Conservation (phyloP, 768 basidiomycete genomes). For the Scleroderma bovista region DNA sequence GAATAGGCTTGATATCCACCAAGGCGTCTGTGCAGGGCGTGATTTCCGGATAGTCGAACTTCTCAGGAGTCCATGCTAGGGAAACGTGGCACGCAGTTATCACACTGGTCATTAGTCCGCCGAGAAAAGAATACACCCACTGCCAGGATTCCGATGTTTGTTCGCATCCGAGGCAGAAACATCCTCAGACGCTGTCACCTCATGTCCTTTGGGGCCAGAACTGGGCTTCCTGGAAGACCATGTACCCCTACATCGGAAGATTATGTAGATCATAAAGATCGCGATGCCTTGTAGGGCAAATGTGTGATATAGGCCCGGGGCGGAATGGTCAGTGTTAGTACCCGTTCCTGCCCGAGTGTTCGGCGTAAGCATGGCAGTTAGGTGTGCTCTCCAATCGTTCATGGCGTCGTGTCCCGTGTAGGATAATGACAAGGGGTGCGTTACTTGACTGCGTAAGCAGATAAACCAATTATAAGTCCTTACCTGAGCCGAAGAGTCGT, state of each 20-base stretch:
- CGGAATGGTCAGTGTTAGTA: no score
- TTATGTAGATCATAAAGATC: constrained; percentile 3
- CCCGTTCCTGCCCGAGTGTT: neutral
- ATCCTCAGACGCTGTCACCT: neutral
- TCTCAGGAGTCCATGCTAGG: constrained; percentile 48
- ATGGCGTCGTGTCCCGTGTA: no score
- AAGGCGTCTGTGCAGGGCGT: constrained; percentile 35
- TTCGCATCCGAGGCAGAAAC: constrained; percentile 7
- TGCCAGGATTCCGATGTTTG: constrained; percentile 18
- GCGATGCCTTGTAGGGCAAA: constrained; percentile 11
- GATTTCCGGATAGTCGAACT: constrained; percentile 48
- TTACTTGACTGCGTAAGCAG: neutral
- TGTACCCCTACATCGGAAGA: constrained; percentile 12
- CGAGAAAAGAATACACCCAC: constrained; percentile 8
- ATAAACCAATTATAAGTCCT: neutral
- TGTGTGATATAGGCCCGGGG: neutral
- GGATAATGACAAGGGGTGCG: no score
- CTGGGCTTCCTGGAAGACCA: neutral
- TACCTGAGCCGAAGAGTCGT: no score
- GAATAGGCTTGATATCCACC: constrained; percentile 47
- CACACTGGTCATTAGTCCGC: no score
- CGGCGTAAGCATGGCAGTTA: constrained; percentile 6
- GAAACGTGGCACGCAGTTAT: no score
- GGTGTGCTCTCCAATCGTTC: no score
- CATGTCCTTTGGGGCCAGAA: neutral